Percentiles rank a stretch among this genome's conserved stretches.
Conservation (phyloP, 2,329 filamentous ascomycete genomes). For the Pseudogymnoascus sp. region DNA sequence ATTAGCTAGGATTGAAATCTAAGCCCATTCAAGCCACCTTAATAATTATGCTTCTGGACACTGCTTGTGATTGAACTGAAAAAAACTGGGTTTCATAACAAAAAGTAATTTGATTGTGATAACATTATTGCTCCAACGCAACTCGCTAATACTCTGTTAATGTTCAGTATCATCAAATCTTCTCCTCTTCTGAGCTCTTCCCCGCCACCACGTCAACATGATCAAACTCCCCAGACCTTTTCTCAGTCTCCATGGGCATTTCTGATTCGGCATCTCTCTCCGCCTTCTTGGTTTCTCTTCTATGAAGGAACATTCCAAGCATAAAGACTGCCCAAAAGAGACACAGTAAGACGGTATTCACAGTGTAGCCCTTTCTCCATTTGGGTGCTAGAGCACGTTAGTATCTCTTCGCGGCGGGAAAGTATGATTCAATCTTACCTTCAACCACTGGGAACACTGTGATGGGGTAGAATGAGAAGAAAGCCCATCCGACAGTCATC, state of each 20-base stretch:
- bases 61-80: neutral
- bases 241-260: neutral
- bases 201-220: neutral
- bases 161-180: neutral
- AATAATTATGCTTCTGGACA: neutral
- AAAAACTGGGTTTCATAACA: neutral
- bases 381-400: constrained; percentile 19
- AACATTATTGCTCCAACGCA: neutral
- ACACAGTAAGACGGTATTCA: constrained; percentile 24
- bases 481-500: constrained; percentile 31
- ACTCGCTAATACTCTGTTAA: neutral
- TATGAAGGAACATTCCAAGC: constrained; percentile 29
- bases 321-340: constrained; percentile 29
- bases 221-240: neutral
- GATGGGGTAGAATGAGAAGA: constrained; percentile 27
- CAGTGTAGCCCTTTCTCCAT: constrained; percentile 27
- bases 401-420: neutral
- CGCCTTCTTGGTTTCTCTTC: constrained; percentile 25
- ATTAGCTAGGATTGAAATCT: constrained; percentile 7
- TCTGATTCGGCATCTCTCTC: neutral
- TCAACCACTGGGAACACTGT: constrained; percentile 27
- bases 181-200: neutral
- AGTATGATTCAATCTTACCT: constrained; percentile 10
- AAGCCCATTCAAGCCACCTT: neutral
- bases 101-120: neutral